Percentiles rank a stretch among this genome's conserved stretches.
phyloP scores from a whole-genome alignment of 2,329 filamentous ascomycete genomes.

The Stenocarpella maydis region DNA sequence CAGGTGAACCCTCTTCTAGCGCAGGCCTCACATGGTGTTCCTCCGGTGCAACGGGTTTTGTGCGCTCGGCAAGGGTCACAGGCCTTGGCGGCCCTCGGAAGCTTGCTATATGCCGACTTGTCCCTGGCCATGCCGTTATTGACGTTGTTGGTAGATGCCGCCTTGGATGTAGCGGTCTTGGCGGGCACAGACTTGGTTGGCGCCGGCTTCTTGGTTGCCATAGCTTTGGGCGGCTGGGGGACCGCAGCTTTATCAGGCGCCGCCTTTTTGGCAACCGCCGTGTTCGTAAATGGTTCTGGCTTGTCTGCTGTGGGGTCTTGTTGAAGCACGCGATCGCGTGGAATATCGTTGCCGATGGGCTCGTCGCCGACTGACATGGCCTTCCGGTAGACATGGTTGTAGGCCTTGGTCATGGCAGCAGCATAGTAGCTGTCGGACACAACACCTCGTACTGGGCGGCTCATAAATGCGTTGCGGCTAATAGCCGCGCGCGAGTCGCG shows the following conservation, averaged over 20 bases:
- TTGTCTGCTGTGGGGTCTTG: background rate
- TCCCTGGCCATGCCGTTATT: background rate
- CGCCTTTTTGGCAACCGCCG: background rate
- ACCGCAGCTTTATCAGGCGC: background rate
- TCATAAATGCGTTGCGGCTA: background rate
- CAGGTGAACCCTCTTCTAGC: conserved; percentile 16
- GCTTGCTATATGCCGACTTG: background rate
- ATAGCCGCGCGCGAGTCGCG: conserved; percentile 6
- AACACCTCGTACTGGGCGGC: conserved; percentile 3
- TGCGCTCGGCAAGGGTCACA: conserved; percentile 31
- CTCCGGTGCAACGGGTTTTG: conserved; percentile 31
- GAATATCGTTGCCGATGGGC: conserved; percentile 4
- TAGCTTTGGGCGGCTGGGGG: too few relatives aligned
- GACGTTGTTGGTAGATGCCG: background rate
- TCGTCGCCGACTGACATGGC: conserved; percentile 2
- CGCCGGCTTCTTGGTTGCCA: background rate
- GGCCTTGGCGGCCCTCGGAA: conserved; percentile 17
- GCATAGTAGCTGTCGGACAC: background rate
- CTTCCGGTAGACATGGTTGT: background rate
- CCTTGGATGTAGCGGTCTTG: background rate
- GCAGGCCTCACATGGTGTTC: conserved; percentile 24
- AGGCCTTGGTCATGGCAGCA: background rate
- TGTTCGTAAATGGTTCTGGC: background rate
- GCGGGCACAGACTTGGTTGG: background rate
- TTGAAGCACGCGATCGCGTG: background rate